Evolutionary conservation across 805 yeast genomes (phyloP).

Genomic region (Danielozyma ontarioensis): DNA sequence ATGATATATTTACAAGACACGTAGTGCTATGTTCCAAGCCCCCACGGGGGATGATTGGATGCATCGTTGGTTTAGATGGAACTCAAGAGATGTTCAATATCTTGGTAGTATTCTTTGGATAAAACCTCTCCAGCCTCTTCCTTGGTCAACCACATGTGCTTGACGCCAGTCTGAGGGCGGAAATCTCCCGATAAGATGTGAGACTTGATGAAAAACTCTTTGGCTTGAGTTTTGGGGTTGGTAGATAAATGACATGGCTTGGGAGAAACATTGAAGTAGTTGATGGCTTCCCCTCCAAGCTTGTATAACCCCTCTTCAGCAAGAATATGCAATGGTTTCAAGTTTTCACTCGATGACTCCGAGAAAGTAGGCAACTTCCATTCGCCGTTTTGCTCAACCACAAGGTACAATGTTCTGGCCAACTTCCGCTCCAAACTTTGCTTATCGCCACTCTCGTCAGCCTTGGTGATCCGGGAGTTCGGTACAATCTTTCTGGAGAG

Average conservation of each 20-base stretch:
- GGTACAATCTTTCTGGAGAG: conserved; percentile 65
- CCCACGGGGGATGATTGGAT: too few species aligned
- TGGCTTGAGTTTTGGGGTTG: conserved; percentile 22
- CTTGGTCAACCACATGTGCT: conserved; percentile 79
- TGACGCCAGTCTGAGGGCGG: conserved; percentile 34
- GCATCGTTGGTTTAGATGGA: too few species aligned
- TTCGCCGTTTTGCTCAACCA: conserved; percentile 44
- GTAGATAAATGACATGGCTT: conserved; percentile 75
- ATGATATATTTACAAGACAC: too few species aligned
- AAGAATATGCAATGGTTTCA: conserved; percentile 54
- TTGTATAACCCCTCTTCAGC: conserved; percentile 71
- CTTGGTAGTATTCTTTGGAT: conserved; percentile 48
- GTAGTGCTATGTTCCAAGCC: too few species aligned
- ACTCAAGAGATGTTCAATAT: conserved; percentile 46
- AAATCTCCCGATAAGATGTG: conserved; percentile 86
- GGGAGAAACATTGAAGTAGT: conserved; percentile 87
- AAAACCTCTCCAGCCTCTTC: conserved; percentile 64
- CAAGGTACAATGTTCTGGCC: conserved; percentile 72
- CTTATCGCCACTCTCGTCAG: conserved; percentile 61
- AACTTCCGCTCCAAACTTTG: conserved; percentile 74
- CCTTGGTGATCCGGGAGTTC: conserved; percentile 69
- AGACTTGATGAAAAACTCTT: conserved; percentile 75
- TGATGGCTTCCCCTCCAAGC: conserved; percentile 70
- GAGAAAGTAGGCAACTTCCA: conserved; percentile 85
- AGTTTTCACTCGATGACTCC: conserved; percentile 24